Evolutionary conservation across 345 rosid species (phyloP).

Genomic region (Euphorbia peplus): DNA sequence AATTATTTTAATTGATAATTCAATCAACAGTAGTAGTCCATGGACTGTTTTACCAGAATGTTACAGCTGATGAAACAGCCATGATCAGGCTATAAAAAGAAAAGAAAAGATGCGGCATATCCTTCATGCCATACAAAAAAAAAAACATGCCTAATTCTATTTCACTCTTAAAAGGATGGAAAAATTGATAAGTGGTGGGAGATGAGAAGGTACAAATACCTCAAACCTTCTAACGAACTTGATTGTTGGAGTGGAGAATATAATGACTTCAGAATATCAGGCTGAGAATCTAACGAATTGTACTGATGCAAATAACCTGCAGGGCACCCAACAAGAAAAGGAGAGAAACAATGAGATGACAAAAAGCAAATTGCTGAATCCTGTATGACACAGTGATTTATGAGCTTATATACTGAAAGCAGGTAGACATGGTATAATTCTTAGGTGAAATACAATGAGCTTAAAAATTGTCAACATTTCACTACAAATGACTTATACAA

Average conservation of each 20-base stretch:
- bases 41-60: not conserved
- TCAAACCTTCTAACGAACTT: slow-evolving; percentile 87
- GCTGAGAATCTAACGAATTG: slow-evolving; percentile 78
- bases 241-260: slow-evolving; percentile 96
- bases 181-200: not conserved
- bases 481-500: not conserved
- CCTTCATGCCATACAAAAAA: not conserved
- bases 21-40: not conserved
- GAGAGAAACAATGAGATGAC: not conserved
- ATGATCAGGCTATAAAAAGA: not conserved
- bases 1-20: not conserved
- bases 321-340: slow-evolving; percentile 20
- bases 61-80: not conserved
- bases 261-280: slow-evolving; percentile 86
- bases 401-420: not conserved
- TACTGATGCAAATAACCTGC: slow-evolving; percentile 84
- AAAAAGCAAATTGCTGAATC: not conserved
- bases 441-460: not conserved
- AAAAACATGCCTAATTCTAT: not conserved
- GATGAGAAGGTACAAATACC: slow-evolving; percentile 35
- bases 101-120: not conserved
- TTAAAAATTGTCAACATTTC: not conserved
- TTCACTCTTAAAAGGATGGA: not conserved
- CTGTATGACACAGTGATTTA: not conserved
- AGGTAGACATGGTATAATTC: not conserved